These are phyloP conservation scores for Metschnikowia chrysomelidarum DNA, from an alignment of 805 yeast species.

Conservation along the genomic window DNA sequence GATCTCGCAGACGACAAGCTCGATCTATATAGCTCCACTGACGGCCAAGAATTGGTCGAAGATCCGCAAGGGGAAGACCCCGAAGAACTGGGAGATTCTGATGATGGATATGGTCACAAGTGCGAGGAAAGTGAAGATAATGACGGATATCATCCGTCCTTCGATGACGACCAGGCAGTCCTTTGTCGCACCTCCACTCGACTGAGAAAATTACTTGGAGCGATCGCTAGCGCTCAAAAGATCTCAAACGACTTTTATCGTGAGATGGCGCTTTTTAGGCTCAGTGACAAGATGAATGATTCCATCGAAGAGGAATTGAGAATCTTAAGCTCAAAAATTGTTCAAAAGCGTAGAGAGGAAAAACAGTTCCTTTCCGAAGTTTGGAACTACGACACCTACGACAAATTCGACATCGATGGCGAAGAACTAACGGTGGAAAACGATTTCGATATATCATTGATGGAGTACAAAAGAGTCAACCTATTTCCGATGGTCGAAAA, in stretches of 20 bases:
- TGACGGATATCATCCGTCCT: slow-evolving; percentile 19
- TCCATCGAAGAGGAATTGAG: slow-evolving; percentile 34
- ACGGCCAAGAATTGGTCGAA: slow-evolving; percentile 23
- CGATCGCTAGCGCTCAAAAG: slow-evolving; percentile 34
- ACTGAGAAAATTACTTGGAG: slow-evolving; percentile 30
- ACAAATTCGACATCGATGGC: slow-evolving; percentile 40
- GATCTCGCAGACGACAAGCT: slow-evolving; percentile 35
- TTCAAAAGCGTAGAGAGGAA: slow-evolving; percentile 32
- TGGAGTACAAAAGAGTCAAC: slow-evolving; percentile 54
- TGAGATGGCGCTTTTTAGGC: slow-evolving; percentile 31
- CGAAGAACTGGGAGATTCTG: slow-evolving; percentile 29
- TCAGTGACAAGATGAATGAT: slow-evolving; percentile 32
- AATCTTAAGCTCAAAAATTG: slow-evolving; percentile 30
- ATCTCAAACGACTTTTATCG: slow-evolving; percentile 33
- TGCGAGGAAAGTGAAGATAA: slow-evolving; percentile 22
- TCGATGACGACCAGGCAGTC: slow-evolving; percentile 11
- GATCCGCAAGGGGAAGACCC: slow-evolving; percentile 19
- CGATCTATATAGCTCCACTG: slow-evolving; percentile 27
- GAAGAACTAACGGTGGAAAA: slow-evolving; percentile 15
- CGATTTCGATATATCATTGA: slow-evolving; percentile 40
- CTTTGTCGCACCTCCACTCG: slow-evolving; percentile 17
- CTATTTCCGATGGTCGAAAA: slow-evolving; percentile 90
- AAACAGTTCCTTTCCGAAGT: slow-evolving; percentile 29
- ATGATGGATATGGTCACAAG: slow-evolving; percentile 17
- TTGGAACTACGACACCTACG: slow-evolving; percentile 43